Evolutionary conservation across 805 yeast species (phyloP).

Genomic region (Metschnikowia matae): DNA sequence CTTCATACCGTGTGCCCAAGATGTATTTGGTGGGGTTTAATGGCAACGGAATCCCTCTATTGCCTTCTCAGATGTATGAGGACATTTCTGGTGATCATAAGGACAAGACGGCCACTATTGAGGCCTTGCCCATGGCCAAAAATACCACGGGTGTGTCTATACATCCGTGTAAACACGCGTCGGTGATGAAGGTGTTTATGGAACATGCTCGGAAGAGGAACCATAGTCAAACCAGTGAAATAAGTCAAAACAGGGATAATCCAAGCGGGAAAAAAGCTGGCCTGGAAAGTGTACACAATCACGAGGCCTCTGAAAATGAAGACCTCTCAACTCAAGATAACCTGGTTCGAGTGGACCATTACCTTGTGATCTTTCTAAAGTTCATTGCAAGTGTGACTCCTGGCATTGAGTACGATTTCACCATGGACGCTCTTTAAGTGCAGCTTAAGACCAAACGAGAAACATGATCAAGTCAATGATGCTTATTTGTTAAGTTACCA

Average conservation of each 20-base stretch:
- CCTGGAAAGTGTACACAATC: too few species aligned
- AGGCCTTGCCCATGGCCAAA: conserved; percentile 78
- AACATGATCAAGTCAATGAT: too few species aligned
- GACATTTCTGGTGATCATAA: conserved; percentile 90
- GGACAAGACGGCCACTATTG: conserved; percentile 95
- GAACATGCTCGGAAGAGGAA: conserved; percentile 48
- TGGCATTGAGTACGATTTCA: conserved; percentile 94
- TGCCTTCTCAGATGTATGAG: conserved; percentile 90
- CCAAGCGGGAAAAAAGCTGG: too few species aligned
- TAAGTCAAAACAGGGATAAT: too few species aligned
- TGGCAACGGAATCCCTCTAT: conserved; percentile 76
- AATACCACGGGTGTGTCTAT: conserved; percentile 80
- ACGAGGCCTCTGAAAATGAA: too few species aligned
- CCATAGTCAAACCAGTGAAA: too few species aligned
- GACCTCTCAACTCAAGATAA: too few species aligned
- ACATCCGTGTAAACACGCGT: conserved; percentile 94
- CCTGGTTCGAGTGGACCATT: conserved; percentile 77
- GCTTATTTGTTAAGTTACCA: too few species aligned
- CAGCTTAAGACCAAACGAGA: conserved; percentile 11
- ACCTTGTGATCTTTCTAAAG: conserved; percentile 81
- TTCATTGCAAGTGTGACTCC: conserved; percentile 97
- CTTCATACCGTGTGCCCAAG: conserved; percentile 94
- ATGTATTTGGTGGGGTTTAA: conserved; percentile 86
- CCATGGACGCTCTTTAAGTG: conserved; percentile 83
- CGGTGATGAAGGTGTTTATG: conserved; percentile 87